Percentiles rank a stretch among this genome's conserved stretches.
Evolutionary conservation across 257 asterid species (phyloP).

Genomic region (Solanum verrucosum): DNA sequence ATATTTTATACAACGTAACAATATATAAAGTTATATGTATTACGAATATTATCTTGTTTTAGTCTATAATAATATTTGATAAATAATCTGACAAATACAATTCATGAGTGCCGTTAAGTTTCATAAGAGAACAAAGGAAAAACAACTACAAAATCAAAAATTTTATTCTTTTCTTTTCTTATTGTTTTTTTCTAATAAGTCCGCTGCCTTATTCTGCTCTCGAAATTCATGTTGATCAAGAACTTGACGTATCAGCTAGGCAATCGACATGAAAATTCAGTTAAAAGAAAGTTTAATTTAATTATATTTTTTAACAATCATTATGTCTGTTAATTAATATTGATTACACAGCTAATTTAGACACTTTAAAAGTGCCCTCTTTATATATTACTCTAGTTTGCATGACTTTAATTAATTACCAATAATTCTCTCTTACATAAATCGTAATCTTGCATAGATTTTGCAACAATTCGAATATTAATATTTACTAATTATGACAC

Average conservation of each 20-base stretch:
- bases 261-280: background rate
- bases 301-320: background rate
- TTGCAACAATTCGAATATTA: too few relatives aligned
- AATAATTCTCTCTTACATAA: background rate
- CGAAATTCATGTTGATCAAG: background rate
- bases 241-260: background rate
- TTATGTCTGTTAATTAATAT: background rate
- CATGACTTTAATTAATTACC: background rate
- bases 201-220: background rate
- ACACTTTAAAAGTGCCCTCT: background rate
- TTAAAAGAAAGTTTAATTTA: background rate
- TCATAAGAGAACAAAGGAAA: background rate
- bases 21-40: too few relatives aligned
- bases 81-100: background rate
- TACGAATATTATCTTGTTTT: too few relatives aligned
- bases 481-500: too few relatives aligned
- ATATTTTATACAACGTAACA: too few relatives aligned
- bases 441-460: background rate
- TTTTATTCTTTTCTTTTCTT: background rate
- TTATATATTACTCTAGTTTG: background rate
- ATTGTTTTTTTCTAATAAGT: background rate
- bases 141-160: background rate
- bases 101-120: background rate
- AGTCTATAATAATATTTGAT: too few relatives aligned
- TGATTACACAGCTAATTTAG: background rate